Evolutionary conservation across 768 basidiomycete species (phyloP).

Genomic region (Lactifluus subvellereus): DNA sequence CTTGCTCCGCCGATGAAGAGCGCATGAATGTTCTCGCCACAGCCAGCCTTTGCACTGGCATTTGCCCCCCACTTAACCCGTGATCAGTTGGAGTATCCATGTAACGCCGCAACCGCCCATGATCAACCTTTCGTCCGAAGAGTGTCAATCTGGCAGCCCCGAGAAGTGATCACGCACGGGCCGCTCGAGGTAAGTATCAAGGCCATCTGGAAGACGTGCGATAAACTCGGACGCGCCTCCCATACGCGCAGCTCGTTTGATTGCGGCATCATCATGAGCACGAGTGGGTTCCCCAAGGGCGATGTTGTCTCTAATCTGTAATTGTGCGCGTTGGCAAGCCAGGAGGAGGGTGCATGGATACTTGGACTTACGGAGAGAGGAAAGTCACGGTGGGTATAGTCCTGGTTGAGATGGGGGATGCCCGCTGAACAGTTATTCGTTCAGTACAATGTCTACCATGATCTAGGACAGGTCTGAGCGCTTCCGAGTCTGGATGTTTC

Average conservation of each 20-base stretch:
- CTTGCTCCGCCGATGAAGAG: constrained; percentile 40
- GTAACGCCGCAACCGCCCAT: neutral
- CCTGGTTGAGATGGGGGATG: constrained; percentile 45
- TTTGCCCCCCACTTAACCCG: constrained; percentile 61
- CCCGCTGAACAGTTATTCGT: no score
- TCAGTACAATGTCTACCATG: no score
- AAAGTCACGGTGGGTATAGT: constrained; percentile 75
- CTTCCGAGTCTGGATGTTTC: no score
- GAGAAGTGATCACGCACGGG: constrained; percentile 66
- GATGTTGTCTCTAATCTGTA: constrained; percentile 72
- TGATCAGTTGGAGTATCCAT: neutral
- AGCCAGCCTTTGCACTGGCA: constrained; percentile 70
- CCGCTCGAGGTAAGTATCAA: constrained; percentile 66
- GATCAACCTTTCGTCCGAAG: constrained; percentile 51
- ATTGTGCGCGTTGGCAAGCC: neutral
- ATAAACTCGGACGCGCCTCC: constrained; percentile 68
- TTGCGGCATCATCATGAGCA: constrained; percentile 47
- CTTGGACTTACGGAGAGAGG: constrained; percentile 58
- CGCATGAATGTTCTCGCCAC: constrained; percentile 76
- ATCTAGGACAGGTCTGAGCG: no score
- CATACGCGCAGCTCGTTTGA: constrained; percentile 58
- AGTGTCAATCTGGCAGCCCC: constrained; percentile 51
- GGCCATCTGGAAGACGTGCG: constrained; percentile 56
- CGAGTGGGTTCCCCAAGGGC: constrained; percentile 61
- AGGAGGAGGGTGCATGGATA: neutral